A percentile compares a stretch with the other conserved stretches of the same genome.
phyloP scores from a whole-genome alignment of 306 rosid genomes.

The Oemleria cerasiformis region DNA sequence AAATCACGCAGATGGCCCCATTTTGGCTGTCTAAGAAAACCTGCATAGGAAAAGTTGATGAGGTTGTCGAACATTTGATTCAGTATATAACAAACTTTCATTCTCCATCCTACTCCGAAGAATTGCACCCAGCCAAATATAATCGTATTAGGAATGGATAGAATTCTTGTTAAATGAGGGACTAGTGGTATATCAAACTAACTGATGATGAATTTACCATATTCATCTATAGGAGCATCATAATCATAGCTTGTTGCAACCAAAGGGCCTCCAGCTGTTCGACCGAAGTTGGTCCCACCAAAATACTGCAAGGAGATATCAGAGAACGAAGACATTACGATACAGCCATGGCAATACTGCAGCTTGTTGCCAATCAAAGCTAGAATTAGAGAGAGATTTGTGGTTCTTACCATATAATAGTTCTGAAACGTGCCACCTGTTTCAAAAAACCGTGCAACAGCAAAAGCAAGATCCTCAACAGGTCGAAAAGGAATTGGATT shows the following conservation, averaged over 20 bases:
- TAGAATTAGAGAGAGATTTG: not conserved
- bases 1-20: conserved; percentile 23
- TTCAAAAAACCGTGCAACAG: conserved; percentile 28
- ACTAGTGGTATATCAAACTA: not conserved
- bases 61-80: not conserved
- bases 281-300: conserved; percentile 29
- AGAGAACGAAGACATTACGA: not conserved
- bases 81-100: not conserved
- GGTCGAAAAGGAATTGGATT: conserved; percentile 24
- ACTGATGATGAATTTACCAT: conserved; percentile 19
- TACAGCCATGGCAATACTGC: not conserved
- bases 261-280: conserved; percentile 31
- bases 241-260: conserved; percentile 33
- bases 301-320: conserved; percentile 18
- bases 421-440: conserved; percentile 23
- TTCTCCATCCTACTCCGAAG: not conserved
- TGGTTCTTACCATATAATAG: conserved; percentile 27
- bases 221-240: conserved; percentile 36
- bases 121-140: too few species aligned
- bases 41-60: not conserved
- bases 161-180: too few species aligned
- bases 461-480: conserved; percentile 30
- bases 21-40: conserved; percentile 29
- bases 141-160: too few species aligned
- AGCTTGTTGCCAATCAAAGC: not conserved